Evolutionary conservation across 164 flowering plant genomes (phyloP).

Genomic region (Annona cherimola): DNA sequence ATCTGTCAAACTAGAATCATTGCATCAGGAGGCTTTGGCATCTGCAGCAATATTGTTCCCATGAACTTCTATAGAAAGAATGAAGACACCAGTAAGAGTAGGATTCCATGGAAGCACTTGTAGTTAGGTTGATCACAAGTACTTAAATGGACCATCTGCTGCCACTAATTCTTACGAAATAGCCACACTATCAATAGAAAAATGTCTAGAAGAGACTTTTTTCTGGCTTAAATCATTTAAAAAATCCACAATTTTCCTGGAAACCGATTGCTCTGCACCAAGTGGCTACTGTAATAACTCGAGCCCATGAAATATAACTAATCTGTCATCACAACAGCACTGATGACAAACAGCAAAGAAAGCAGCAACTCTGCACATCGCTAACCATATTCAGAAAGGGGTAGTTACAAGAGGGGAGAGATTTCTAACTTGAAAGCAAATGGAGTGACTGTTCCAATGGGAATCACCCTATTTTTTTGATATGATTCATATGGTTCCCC

Average conservation of each 20-base stretch:
- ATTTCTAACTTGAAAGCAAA: background rate
- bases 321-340: background rate
- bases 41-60: background rate
- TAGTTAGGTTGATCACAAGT: background rate
- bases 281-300: background rate
- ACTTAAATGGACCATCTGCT: background rate
- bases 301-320: background rate
- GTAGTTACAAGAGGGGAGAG: background rate
- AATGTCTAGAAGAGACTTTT: background rate
- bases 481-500: background rate
- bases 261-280: background rate
- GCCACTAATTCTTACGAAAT: background rate
- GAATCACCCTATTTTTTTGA: background rate
- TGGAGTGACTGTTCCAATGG: background rate
- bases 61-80: background rate
- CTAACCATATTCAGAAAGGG: background rate
- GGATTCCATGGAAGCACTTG: background rate
- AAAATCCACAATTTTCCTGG: background rate
- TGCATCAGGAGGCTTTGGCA: background rate
- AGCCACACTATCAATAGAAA: background rate
- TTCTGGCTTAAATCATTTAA: background rate
- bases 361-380: background rate
- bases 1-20: background rate
- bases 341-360: background rate
- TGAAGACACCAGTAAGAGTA: background rate